Evolutionary conservation across 805 yeast genomes (phyloP).

Genomic region (Nematodospora valgi): DNA sequence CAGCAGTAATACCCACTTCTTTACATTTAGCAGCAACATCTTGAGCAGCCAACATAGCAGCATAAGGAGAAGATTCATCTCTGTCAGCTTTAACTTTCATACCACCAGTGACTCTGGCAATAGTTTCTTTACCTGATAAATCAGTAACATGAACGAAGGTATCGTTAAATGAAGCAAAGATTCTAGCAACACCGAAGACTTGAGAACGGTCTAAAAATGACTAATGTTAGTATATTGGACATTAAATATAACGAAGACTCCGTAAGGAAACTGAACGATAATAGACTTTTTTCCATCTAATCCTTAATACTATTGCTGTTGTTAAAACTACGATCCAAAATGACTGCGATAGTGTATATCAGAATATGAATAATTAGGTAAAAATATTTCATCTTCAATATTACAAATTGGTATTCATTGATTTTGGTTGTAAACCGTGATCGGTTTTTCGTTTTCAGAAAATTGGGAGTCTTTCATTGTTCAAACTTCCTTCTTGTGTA

Average conservation of each 20-base stretch:
- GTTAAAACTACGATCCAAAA: neutral
- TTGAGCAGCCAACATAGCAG: conserved; percentile 99
- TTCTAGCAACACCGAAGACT: conserved; percentile 99
- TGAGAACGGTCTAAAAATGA: conserved; percentile 75
- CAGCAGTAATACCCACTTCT: conserved; percentile 99
- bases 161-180: conserved; percentile 99
- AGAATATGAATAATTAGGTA: too few relatives aligned
- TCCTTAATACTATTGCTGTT: neutral
- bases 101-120: conserved; percentile 99
- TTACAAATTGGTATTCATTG: too few relatives aligned
- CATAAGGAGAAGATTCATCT: conserved; percentile 99
- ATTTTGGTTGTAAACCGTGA: too few relatives aligned
- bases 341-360: too few relatives aligned
- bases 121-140: conserved; percentile 99
- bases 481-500: too few relatives aligned
- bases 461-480: too few relatives aligned
- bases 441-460: too few relatives aligned
- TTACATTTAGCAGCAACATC: conserved; percentile 98
- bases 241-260: too few relatives aligned
- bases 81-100: conserved; percentile 99
- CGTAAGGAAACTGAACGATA: neutral
- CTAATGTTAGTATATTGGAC: conserved; percentile 17
- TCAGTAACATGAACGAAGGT: conserved; percentile 99
- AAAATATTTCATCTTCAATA: too few relatives aligned
- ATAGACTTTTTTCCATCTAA: neutral